Evolutionary conservation across 2,329 filamentous ascomycete genomes (phyloP), one percentile per base, ranked within the genome.

Genomic region (Domatiomyces globalis): DNA sequence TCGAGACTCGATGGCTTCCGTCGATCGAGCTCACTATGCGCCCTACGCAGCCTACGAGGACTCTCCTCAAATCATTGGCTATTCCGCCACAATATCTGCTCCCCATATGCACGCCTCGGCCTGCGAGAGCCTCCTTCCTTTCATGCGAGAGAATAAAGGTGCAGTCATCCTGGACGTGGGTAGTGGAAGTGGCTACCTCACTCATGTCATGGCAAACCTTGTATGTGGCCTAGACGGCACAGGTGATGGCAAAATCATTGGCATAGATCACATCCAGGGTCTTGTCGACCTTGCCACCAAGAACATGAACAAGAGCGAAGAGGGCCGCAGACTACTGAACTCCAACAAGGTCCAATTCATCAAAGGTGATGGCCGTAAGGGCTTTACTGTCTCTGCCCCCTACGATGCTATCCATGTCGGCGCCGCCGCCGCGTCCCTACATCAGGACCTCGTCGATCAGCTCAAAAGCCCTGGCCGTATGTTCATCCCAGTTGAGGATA

Each of bases 321-420:
- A 75, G 43, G 85, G 85, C 0, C 67, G 70, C 7, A 63, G 65
- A 9, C 67, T 94, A 50, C 66, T 95, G 12, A 74, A 75, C 1
- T 70, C 67, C 0, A 85, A 83, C 0, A 76, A 74, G 5, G 85
- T 89, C 43, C 72, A 73, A 52, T 94, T 94, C 63, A 74, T 89
- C 1, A 74, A 80, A 0, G 88, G 81, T 0, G 89, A 95, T 69
- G 85, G 84, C 1, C 68, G 85, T 4, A 74, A 77, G 55, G 84
- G 84, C 1, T 83, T 77, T 75, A 62, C 73, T 1, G 76, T 75
- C 68, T 51, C 69, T 62, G 61, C 78, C 70, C 55, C 80, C 0
- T 98, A 90, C 74, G 87, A 96, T 73, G 89, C 85, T 2, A 96
- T 98, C 54, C 92, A 96, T 65, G 92, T 96, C 2, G 92, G 92